Evolutionary conservation across 208 protist genomes (phyloP).

Genomic region (Histomonas meleagridis): DNA sequence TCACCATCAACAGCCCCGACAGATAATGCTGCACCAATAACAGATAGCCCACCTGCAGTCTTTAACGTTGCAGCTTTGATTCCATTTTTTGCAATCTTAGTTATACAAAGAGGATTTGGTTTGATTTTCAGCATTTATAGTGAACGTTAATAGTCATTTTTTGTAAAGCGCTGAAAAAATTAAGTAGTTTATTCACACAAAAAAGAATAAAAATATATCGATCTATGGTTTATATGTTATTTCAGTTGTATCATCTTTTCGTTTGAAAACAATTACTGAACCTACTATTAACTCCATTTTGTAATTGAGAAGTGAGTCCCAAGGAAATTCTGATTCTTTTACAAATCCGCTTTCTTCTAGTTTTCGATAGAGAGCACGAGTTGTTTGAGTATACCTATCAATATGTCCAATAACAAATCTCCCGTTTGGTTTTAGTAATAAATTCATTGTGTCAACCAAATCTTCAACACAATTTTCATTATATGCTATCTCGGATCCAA

Average conservation of each 20-base stretch:
- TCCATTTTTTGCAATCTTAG: background rate
- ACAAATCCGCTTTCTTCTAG: background rate
- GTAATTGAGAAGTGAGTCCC: conserved; percentile 14
- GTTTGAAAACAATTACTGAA: background rate
- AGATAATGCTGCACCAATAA: background rate
- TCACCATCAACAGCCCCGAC: background rate
- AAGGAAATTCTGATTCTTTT: background rate
- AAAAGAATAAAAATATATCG: too few relatives aligned
- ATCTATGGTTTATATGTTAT: too few relatives aligned
- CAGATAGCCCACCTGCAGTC: background rate
- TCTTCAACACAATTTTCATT: conserved; percentile 22
- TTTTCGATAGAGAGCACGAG: background rate
- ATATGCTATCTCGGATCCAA: conserved; percentile 24
- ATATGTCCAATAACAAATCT: background rate
- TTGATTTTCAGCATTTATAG: background rate
- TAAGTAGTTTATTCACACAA: too few relatives aligned
- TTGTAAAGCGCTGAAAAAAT: too few relatives aligned
- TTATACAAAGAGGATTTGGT: background rate
- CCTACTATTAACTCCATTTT: conserved; percentile 23
- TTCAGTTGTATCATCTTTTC: too few relatives aligned
- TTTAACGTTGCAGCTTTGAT: background rate
- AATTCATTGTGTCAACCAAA: background rate
- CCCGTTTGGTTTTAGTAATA: background rate
- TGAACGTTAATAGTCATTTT: too few relatives aligned
- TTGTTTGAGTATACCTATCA: background rate